Evolutionary conservation across 2,329 filamentous ascomycete genomes (phyloP).

Genomic region (Coniella vitis): DNA sequence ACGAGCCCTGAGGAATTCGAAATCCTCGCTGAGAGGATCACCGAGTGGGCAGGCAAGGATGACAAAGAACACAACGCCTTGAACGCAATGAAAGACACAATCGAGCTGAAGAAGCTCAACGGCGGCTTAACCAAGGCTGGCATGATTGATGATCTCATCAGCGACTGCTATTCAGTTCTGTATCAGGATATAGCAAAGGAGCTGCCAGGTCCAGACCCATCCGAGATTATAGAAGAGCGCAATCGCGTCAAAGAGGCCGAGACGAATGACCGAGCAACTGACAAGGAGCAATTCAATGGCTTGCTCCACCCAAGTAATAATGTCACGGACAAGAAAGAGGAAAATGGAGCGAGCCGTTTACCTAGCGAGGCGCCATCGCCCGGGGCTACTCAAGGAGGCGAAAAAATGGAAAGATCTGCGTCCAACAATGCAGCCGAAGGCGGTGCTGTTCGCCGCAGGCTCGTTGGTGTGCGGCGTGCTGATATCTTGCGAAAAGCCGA

Average conservation of each 20-base stretch:
- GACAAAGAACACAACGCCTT: conserved; percentile 37
- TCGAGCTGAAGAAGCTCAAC: conserved; percentile 67
- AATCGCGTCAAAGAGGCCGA: conserved; percentile 32
- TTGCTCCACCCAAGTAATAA: conserved; percentile 15
- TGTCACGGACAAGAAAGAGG: conserved; percentile 16
- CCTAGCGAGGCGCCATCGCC: conserved; percentile 11
- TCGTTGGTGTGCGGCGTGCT: conserved; percentile 43
- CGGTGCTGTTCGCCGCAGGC: conserved; percentile 29
- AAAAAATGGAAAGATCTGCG: conserved; percentile 32
- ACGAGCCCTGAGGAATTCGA: conserved; percentile 51
- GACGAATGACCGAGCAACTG: conserved; percentile 26
- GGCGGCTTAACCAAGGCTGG: conserved; percentile 78
- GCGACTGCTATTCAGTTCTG: conserved; percentile 76
- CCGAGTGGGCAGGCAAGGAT: conserved; percentile 43
- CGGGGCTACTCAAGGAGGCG: conserved; percentile 21
- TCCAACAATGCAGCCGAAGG: conserved; percentile 28
- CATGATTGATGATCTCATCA: conserved; percentile 87
- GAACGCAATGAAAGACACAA: conserved; percentile 49
- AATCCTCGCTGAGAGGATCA: conserved; percentile 46
- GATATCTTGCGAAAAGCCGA: conserved; percentile 58
- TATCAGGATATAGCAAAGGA: conserved; percentile 60
- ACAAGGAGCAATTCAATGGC: conserved; percentile 21
- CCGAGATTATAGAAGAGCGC: conserved; percentile 39
- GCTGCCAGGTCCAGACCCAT: conserved; percentile 45
- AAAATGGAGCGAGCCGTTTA: conserved; percentile 4